A percentile compares a stretch with the other conserved stretches of the same genome.
phyloP scores from a whole-genome alignment of 768 basidiomycete genomes.

The Boletales sp. region DNA sequence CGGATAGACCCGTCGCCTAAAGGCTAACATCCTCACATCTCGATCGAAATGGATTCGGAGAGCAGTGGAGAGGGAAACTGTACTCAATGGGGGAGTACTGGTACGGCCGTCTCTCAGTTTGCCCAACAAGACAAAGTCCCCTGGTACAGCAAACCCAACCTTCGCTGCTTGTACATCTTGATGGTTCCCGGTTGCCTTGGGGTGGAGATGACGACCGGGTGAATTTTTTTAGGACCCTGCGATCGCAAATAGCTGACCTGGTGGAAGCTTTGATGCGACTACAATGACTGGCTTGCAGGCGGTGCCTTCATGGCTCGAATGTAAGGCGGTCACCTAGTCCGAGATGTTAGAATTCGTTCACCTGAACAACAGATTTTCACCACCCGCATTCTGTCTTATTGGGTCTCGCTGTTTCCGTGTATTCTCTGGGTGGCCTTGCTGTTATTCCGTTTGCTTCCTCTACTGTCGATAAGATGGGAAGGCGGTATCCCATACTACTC shows the following conservation, averaged over 20 bases:
- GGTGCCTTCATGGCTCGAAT: conserved; percentile 50
- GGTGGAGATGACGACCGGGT: conserved; percentile 21
- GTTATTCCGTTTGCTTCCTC: conserved; percentile 41
- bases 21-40: neutral
- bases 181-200: conserved; percentile 41
- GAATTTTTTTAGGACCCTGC: neutral
- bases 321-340: conserved; percentile 29
- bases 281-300: conserved; percentile 64
- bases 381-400: conserved; percentile 50
- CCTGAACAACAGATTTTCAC: conserved; percentile 40
- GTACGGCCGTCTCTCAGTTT: neutral
- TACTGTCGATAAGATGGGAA: conserved; percentile 10
- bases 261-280: conserved; percentile 33
- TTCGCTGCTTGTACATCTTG: conserved; percentile 51
- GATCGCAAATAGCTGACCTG: neutral
- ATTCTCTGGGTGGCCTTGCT: conserved; percentile 56
- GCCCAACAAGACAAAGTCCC: conserved; percentile 45
- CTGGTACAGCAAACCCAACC: conserved; percentile 62
- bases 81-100: too few species aligned
- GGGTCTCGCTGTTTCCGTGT: conserved; percentile 57
- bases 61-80: too few species aligned
- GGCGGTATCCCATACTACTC: conserved; percentile 16
- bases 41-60: too few species aligned
- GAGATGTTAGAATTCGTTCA: neutral
- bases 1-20: too few species aligned